Conservation (phyloP, 495 filamentous ascomycete species). For the Chaetomium fimeti region DNA sequence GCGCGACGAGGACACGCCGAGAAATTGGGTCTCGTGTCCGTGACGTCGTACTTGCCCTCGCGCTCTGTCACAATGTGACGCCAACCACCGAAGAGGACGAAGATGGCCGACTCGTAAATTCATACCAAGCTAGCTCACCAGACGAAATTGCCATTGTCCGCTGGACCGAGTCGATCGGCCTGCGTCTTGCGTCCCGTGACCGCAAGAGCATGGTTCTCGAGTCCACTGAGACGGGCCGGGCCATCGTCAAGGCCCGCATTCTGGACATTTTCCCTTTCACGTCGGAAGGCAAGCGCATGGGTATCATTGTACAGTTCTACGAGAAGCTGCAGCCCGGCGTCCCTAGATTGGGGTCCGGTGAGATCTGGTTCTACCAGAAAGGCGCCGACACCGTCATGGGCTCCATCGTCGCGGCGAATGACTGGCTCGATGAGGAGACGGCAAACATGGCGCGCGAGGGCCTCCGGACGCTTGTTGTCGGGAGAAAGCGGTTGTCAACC, state of each 20-base stretch:
- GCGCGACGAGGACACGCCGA: slow-evolving; percentile 75
- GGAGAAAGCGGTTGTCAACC: slow-evolving; percentile 72
- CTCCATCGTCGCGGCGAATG: slow-evolving; percentile 87
- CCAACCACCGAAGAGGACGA: slow-evolving; percentile 78
- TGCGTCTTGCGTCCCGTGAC: slow-evolving; percentile 82
- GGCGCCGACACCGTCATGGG: slow-evolving; percentile 98
- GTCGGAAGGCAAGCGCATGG: slow-evolving; percentile 96
- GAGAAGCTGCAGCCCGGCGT: slow-evolving; percentile 47
- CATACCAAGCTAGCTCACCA: slow-evolving; percentile 93
- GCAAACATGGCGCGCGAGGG: slow-evolving; percentile 98
- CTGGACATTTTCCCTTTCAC: slow-evolving; percentile 97
- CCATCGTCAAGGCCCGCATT: slow-evolving; percentile 83
- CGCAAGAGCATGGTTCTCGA: slow-evolving; percentile 79
- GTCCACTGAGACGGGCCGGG: slow-evolving; percentile 69
- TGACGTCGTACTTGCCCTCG: slow-evolving; percentile 86
- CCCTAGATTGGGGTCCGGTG: slow-evolving; percentile 51
- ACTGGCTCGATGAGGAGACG: slow-evolving; percentile 98
- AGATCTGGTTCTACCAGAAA: slow-evolving; percentile 99
- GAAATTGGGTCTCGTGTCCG: slow-evolving; percentile 92
- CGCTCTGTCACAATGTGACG: slow-evolving; percentile 96
- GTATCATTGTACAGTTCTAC: slow-evolving; percentile 85
- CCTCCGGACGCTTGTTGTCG: slow-evolving; percentile 89
- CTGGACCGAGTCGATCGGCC: slow-evolving; percentile 90
- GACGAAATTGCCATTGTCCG: slow-evolving; percentile 98
- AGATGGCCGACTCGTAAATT: slow-evolving; percentile 71